Conservation (phyloP, 2,329 filamentous ascomycete species). For the Microdochium bolleyi region DNA sequence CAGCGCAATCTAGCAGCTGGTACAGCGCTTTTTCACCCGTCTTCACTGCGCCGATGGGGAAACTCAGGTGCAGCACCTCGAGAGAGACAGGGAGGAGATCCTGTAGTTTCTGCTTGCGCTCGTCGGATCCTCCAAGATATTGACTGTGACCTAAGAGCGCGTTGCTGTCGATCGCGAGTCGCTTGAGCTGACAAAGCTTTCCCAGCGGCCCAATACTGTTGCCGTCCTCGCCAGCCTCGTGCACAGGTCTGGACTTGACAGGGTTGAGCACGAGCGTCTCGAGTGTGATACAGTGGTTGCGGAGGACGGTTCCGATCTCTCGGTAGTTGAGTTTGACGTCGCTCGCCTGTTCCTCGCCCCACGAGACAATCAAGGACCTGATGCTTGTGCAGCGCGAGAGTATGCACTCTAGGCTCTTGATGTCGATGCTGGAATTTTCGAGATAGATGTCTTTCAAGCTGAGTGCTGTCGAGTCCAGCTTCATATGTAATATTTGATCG, state of each 20-base stretch:
- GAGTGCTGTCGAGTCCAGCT: neutral
- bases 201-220: neutral
- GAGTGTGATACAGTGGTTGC: neutral
- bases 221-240: neutral
- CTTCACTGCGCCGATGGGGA: neutral
- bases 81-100: neutral
- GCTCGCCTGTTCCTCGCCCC: neutral
- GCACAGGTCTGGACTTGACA: neutral
- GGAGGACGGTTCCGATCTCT: neutral
- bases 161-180: neutral
- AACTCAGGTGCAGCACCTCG: neutral
- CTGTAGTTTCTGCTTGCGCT: neutral
- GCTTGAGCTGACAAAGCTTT: neutral
- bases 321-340: neutral
- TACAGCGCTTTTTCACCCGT: neutral
- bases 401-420: neutral
- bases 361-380: neutral
- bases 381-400: neutral
- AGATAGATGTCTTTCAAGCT: neutral
- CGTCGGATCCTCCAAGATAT: neutral
- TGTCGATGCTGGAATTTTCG: neutral
- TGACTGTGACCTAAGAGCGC: neutral
- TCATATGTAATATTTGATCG: neutral
- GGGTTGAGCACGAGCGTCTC: neutral
- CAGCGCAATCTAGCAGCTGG: neutral